Evolutionary conservation across 148 eudicot species (phyloP), one percentile per base, ranked within the genome.

Genomic region (Silene conica): DNA sequence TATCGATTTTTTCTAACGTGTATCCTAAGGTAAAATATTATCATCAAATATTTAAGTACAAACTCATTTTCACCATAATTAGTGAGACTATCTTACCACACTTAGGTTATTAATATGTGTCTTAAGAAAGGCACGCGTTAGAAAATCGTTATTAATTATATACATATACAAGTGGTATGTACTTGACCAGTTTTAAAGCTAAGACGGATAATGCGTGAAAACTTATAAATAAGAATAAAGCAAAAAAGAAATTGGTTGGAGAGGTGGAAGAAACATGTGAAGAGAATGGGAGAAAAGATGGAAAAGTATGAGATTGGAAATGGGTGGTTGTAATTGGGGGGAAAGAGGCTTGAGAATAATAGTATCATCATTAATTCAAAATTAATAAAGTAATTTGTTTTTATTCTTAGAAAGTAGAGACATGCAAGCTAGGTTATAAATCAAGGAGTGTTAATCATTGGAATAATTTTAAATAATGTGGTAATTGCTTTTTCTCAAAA

Each of bases 271-370:
- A 75, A 61, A 60, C 63, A 73, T 67, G 81, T 67, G 78, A 57
- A 74, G 74, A 59, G 73, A 80, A 75, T 60, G 79, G 69, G 66
- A 22, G 62, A 59, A 41, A 60, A 45, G 12, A 20, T 23, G 54
- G 9, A 48, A 18, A 54, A 74, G 56, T 41, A 50, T 52, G 46
- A 69, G 87, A 85, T 83, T 74, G 81, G 72, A 70, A 80, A 80
- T 87, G 87, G 77, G 84, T 38, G 87, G 89, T 74, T 75, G 79
- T 75, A 23, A 73, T 79, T 79, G n/a, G 23, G 25, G 25, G 16
- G 66, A 50, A 71, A 26, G 48, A 46, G 41, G 75, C 79, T 76
- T 76, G 75, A 73, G 83, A 80, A 82, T 84, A 50, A 12, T 12
- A 50, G 8, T 9, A 50, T 50, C 3, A 48, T 38, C 43, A 38